Conservation (phyloP, 768 basidiomycete species). For the Terana coerulea region DNA sequence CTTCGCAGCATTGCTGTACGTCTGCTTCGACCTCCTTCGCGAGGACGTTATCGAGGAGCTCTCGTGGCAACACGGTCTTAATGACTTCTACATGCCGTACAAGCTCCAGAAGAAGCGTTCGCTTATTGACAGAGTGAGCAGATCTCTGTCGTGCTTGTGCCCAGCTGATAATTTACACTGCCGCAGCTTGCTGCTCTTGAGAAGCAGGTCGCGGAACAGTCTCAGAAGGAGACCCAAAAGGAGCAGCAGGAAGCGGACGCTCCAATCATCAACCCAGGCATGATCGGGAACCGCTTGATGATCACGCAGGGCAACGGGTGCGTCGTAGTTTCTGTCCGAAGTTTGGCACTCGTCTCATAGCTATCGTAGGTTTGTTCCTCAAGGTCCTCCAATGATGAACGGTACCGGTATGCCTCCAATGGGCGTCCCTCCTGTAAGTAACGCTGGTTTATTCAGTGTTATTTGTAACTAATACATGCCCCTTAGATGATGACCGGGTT, state of each 20-base stretch:
- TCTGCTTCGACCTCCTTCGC: constrained; percentile 94
- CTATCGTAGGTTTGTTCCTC: constrained; percentile 49
- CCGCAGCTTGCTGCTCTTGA: constrained; percentile 77
- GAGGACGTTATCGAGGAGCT: constrained; percentile 92
- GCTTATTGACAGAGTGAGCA: constrained; percentile 64
- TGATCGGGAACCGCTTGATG: constrained; percentile 53
- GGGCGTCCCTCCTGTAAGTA: constrained; percentile 56
- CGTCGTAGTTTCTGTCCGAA: constrained; percentile 2
- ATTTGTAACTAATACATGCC: background rate
- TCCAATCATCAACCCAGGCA: constrained; percentile 85
- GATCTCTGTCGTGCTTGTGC: background rate
- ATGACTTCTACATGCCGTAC: constrained; percentile 98
- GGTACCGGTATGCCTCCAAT: constrained; percentile 37
- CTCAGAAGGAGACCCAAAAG: constrained; percentile 83
- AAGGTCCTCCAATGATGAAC: constrained; percentile 64
- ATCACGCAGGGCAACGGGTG: constrained; percentile 74
- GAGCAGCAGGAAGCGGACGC: constrained; percentile 85
- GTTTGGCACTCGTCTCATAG: constrained; percentile 8
- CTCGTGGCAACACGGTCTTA: constrained; percentile 93
- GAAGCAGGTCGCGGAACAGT: constrained; percentile 85
- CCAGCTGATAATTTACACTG: background rate
- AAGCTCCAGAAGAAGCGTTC: constrained; percentile 84
- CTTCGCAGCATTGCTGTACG: constrained; percentile 85
- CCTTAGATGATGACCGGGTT: constrained; percentile 64
- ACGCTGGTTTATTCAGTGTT: background rate